Percentiles rank a stretch among this genome's conserved stretches.
phyloP scores from a whole-genome alignment of 2,329 filamentous ascomycete genomes.

The Aureobasidium sp. region DNA sequence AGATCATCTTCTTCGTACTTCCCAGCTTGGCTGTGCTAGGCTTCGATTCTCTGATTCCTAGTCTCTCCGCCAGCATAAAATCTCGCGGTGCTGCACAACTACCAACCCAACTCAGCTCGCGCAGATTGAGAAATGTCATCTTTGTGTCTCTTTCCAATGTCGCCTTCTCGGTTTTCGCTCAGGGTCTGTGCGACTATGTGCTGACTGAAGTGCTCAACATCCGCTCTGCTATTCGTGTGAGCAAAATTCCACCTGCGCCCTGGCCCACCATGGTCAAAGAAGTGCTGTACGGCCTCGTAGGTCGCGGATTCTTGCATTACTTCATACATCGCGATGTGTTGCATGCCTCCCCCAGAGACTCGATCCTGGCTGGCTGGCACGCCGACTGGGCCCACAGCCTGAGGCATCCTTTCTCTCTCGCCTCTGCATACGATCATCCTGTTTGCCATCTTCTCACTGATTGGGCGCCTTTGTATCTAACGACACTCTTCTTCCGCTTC shows the following conservation, averaged over 20 bases:
- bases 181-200: conserved; percentile 46
- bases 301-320: conserved; percentile 61
- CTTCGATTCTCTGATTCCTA: conserved; percentile 64
- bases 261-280: conserved; percentile 49
- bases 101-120: conserved; percentile 33
- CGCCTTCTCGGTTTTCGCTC: conserved; percentile 42
- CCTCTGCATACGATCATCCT: conserved; percentile 61
- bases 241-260: conserved; percentile 52
- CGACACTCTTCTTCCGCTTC: conserved; percentile 55
- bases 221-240: conserved; percentile 49
- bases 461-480: conserved; percentile 57
- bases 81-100: conserved; percentile 48
- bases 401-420: conserved; percentile 51
- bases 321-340: conserved; percentile 63
- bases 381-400: conserved; percentile 50
- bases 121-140: conserved; percentile 41
- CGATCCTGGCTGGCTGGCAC: conserved; percentile 33
- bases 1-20: conserved; percentile 60
- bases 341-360: conserved; percentile 39
- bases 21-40: conserved; percentile 64
- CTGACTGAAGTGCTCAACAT: conserved; percentile 45
- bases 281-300: conserved; percentile 42
- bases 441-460: conserved; percentile 52
- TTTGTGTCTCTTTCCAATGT: conserved; percentile 49
- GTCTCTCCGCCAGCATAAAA: conserved; percentile 60